A percentile compares a stretch with the other conserved stretches of the same genome.
These are phyloP conservation scores for Epichloe sibirici DNA, from an alignment of 2,329 filamentous ascomycete species.

Conservation along the genomic window DNA sequence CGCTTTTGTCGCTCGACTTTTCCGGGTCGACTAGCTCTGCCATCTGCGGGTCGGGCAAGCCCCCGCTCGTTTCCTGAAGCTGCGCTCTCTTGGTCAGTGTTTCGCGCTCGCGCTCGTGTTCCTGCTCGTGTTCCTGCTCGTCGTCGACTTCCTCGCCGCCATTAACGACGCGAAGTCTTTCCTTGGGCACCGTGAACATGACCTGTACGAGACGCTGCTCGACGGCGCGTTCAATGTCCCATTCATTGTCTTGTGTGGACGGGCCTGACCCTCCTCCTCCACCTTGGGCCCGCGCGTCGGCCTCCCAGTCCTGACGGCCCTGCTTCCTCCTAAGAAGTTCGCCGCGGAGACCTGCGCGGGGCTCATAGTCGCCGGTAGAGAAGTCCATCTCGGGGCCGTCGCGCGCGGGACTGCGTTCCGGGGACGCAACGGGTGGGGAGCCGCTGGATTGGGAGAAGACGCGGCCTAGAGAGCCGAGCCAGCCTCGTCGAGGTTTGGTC, in stretches of 20 bases:
- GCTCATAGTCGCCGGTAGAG: slow-evolving; percentile 29
- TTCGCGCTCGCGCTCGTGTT: background rate
- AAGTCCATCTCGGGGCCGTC: slow-evolving; percentile 19
- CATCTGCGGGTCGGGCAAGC: slow-evolving; percentile 15
- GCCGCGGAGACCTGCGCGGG: slow-evolving; percentile 29
- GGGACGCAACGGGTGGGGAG: background rate
- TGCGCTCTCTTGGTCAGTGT: slow-evolving; percentile 8
- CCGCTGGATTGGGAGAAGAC: slow-evolving; percentile 40
- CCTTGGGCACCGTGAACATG: slow-evolving; percentile 89
- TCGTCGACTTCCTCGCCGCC: slow-evolving; percentile 37
- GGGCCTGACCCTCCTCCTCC: slow-evolving; percentile 19
- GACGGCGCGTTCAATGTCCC: slow-evolving; percentile 65
- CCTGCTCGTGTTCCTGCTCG: slow-evolving; percentile 2
- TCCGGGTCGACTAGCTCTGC: slow-evolving; percentile 30
- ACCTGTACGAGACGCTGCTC: slow-evolving; percentile 63
- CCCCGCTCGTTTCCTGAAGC: background rate
- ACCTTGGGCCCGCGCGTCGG: slow-evolving; percentile 13
- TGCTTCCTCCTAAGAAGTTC: slow-evolving; percentile 43
- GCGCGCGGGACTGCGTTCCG: slow-evolving; percentile 14
- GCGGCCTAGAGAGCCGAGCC: slow-evolving; percentile 56
- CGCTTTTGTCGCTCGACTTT: background rate
- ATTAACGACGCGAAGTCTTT: slow-evolving; percentile 82
- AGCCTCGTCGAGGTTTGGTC: slow-evolving; percentile 43
- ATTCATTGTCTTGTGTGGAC: slow-evolving; percentile 48
- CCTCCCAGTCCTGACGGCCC: slow-evolving; percentile 42